A percentile compares a stretch with the other conserved stretches of the same genome.
Evolutionary conservation across 208 protist genomes (phyloP).

Genomic region (Wallacemonas sp.): DNA sequence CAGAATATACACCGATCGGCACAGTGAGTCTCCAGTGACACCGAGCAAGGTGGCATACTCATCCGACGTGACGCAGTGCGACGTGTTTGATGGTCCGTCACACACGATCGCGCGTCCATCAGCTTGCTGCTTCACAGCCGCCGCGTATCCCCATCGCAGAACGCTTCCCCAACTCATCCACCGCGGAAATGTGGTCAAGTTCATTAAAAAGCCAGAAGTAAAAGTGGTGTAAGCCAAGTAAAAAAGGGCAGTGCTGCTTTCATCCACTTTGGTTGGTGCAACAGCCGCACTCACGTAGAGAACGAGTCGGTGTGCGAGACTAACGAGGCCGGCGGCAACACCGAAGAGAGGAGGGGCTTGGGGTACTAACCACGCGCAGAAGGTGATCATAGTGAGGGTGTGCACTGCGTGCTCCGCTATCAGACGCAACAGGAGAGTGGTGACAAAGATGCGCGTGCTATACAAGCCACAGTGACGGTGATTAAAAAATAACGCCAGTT

Average conservation of each 20-base stretch:
- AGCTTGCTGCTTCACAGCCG: constrained; percentile 46
- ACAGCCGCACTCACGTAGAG: constrained; percentile 29
- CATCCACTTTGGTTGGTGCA: constrained; percentile 22
- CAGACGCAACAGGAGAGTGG: constrained; percentile 32
- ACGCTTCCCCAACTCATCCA: constrained; percentile 35
- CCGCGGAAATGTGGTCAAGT: constrained; percentile 39
- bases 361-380: constrained; percentile 33
- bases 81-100: constrained; percentile 56
- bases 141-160: constrained; percentile 60
- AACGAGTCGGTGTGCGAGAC: constrained; percentile 46
- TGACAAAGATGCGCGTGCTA: constrained; percentile 32
- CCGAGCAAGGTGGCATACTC: constrained; percentile 49
- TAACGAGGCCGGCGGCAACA: constrained; percentile 35
- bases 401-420: constrained; percentile 29
- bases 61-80: constrained; percentile 61
- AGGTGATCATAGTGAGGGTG: constrained; percentile 37
- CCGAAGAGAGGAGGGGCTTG: constrained; percentile 32
- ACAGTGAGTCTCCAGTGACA: constrained; percentile 38
- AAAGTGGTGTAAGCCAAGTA: constrained; percentile 51
- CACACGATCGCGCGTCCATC: constrained; percentile 41
- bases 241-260: constrained; percentile 16
- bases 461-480: constrained; percentile 56
- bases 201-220: constrained; percentile 65
- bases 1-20: neutral
- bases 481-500: constrained; percentile 38